Evolutionary conservation across 495 filamentous ascomycete species (phyloP), one percentile per base, ranked within the genome.

Genomic region (Aspergillus nanangensis): DNA sequence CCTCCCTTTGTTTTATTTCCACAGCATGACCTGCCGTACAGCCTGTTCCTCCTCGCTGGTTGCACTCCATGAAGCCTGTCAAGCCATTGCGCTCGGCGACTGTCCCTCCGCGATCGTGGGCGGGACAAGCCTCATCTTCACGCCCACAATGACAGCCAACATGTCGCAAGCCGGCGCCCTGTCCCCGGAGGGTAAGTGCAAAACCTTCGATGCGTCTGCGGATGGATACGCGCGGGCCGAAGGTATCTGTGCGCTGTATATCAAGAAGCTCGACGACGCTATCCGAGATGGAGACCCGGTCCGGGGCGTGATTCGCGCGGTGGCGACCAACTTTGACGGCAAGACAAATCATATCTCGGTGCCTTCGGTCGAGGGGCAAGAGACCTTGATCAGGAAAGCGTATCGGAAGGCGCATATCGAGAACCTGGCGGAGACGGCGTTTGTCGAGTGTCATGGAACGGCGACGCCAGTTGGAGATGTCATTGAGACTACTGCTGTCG

Each of bases 161-260:
- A 54, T 70, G 55, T 50, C 56, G 0, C 58, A 67, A 10, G 50
- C 55, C 3, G 36, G 29, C 4, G 52, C 56, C 3, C 19, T 67
- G 10, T 59, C 49, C 18, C 27, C 29, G 2, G 49, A 40, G 21
- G 51, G 51, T 0, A 44, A 40, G 8, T 84, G 74, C 27, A 69
- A 77, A 48, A 76, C 74, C 1, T 88, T 82, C 44, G 80, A 83
- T 52, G 62, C 66, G 4, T 51, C 61, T 9, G 84, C 80, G 0
- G 71, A 81, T 47, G 83, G 48, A 8, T 87, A 81, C 51, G 78
- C 60, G 0, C 69, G 82, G 13, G 84, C 70, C 11, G 84, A 87
- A 50, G 60, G 52, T 1, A 52, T 69, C 11, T 51, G 11, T 41
- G 59, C 57, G 0, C 17, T 71, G 7, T 66, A 57, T 25, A 27